phyloP scores from a whole-genome alignment of 2,329 filamentous ascomycete species.

The Lomentospora prolificans region DNA sequence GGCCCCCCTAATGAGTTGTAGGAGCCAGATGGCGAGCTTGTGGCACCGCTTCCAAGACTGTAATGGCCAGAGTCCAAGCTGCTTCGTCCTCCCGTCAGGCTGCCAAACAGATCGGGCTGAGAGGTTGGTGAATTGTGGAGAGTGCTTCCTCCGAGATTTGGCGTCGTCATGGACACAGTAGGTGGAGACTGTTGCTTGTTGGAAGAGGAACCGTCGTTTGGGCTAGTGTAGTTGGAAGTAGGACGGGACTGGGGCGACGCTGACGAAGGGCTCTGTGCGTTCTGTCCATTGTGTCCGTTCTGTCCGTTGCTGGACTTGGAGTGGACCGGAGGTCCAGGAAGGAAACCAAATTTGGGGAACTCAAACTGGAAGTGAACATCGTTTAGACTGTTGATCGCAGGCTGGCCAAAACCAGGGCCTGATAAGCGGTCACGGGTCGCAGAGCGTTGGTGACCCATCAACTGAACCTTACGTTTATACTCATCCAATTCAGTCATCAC shows the following conservation, averaged over 20 bases:
- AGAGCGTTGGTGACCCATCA: constrained; percentile 32
- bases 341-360: constrained; percentile 83
- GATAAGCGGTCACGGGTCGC: constrained; percentile 5
- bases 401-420: constrained; percentile 29
- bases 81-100: constrained; percentile 31
- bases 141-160: constrained; percentile 1
- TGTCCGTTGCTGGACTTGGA: constrained; percentile 1
- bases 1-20: constrained; percentile 50
- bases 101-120: not conserved
- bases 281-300: no score
- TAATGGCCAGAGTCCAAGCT: constrained; percentile 42
- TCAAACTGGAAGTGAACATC: constrained; percentile 89
- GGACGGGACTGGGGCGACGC: not conserved
- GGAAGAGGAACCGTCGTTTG: not conserved
- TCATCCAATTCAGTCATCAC: constrained; percentile 77
- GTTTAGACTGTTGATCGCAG: constrained; percentile 48
- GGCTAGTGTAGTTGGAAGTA: not conserved
- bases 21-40: constrained; percentile 55
- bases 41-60: constrained; percentile 37
- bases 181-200: constrained; percentile 5
- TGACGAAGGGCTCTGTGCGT: no score
- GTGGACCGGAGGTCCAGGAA: constrained; percentile 38
- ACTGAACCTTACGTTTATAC: constrained; percentile 76
- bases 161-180: not conserved
- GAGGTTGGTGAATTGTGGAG: not conserved